Evolutionary conservation across 2,329 filamentous ascomycete genomes (phyloP).

Genomic region (Hymenoscyphus infarciens): DNA sequence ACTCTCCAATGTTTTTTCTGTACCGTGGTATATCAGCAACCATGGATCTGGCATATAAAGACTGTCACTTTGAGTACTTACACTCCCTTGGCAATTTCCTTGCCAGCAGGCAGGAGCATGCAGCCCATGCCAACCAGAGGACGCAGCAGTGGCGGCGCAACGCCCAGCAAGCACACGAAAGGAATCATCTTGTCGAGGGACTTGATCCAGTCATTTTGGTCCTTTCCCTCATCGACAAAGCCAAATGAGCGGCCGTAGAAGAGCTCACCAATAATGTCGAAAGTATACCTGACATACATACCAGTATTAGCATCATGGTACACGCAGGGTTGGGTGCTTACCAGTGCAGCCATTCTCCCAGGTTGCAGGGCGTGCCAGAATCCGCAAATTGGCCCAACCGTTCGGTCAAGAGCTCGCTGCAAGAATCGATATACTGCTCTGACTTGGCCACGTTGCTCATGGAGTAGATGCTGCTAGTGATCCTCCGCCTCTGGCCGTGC

Average conservation of each 20-base stretch:
- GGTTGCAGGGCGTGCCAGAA: conserved; percentile 35
- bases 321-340: too few relatives aligned
- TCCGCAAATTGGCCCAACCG: conserved; percentile 39
- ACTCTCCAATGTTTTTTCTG: conserved; percentile 16
- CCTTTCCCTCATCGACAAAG: conserved; percentile 45
- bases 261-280: conserved; percentile 51
- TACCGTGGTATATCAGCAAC: too few relatives aligned
- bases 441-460: conserved; percentile 48
- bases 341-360: conserved; percentile 44
- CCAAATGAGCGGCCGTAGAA: conserved; percentile 42
- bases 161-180: conserved; percentile 41
- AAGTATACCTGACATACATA: too few relatives aligned
- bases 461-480: conserved; percentile 42
- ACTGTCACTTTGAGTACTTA: conserved; percentile 18
- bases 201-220: conserved; percentile 42
- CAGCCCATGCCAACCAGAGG: conserved; percentile 21
- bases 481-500: too few relatives aligned
- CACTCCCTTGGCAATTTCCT: conserved; percentile 22
- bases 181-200: conserved; percentile 37
- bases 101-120: conserved; percentile 19
- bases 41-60: too few relatives aligned
- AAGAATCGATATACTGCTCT: conserved; percentile 48
- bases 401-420: conserved; percentile 40
- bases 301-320: too few relatives aligned
- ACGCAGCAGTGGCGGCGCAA: conserved; percentile 36